Evolutionary conservation across 1,284 basidiomycete genomes (phyloP).

Genomic region (Apiotrichum sp.): DNA sequence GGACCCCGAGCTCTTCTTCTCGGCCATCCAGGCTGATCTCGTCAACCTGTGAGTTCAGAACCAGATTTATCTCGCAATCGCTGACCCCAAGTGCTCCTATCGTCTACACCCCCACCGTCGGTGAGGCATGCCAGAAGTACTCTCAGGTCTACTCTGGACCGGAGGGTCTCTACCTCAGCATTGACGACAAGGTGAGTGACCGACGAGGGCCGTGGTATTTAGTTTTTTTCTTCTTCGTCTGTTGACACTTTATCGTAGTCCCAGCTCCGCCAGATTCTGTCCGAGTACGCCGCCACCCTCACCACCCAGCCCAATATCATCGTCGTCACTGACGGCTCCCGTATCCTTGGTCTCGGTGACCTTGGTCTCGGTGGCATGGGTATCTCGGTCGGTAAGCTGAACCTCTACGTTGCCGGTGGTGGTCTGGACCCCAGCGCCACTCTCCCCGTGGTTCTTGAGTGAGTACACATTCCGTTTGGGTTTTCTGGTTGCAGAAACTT

Average conservation of each 20-base stretch:
- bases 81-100: conserved; percentile 54
- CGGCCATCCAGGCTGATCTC: conserved; percentile 36
- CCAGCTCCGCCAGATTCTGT: conserved; percentile 40
- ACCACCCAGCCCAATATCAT: conserved; percentile 68
- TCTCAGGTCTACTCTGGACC: conserved; percentile 74
- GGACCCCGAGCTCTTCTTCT: conserved; percentile 42
- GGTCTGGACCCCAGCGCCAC: conserved; percentile 80
- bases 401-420: conserved; percentile 76
- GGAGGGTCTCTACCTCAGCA: conserved; percentile 68
- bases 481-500: too few relatives aligned
- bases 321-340: conserved; percentile 85
- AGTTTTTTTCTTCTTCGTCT: neutral
- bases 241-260: conserved; percentile 55
- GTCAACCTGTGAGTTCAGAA: conserved; percentile 32
- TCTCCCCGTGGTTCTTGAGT: conserved; percentile 66
- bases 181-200: conserved; percentile 64
- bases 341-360: conserved; percentile 89
- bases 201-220: too few relatives aligned
- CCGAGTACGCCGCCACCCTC: conserved; percentile 50
- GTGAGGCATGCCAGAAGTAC: conserved; percentile 81
- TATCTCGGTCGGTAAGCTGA: conserved; percentile 87
- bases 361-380: conserved; percentile 67
- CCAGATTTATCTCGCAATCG: neutral
- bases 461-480: conserved; percentile 13
- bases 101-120: conserved; percentile 89